Evolutionary conservation across 140 eudicot species (phyloP).

Genomic region (Erigeron philadelphicus): DNA sequence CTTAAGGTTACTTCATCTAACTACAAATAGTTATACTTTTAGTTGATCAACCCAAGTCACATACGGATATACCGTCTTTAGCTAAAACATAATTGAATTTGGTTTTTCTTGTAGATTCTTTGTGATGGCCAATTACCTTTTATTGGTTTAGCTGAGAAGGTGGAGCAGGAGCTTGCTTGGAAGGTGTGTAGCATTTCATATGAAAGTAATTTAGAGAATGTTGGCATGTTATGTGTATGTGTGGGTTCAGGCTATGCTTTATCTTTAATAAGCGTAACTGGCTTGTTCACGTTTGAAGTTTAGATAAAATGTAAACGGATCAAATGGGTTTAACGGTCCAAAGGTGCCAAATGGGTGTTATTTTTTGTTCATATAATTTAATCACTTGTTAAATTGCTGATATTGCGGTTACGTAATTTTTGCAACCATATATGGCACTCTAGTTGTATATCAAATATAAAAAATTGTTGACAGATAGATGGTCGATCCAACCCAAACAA

Average conservation of each 20-base stretch:
- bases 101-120: conserved; percentile 52
- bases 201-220: background rate
- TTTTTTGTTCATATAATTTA: background rate
- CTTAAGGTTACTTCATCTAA: conserved; percentile 51
- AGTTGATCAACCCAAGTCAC: background rate
- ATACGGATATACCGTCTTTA: background rate
- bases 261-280: background rate
- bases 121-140: conserved; percentile 89
- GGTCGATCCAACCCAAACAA: background rate
- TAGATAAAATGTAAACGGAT: background rate
- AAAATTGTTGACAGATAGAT: background rate
- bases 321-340: background rate
- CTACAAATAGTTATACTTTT: background rate
- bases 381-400: background rate
- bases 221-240: background rate
- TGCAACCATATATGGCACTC: background rate
- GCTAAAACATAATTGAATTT: conserved; percentile 13
- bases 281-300: background rate
- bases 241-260: background rate
- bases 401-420: background rate
- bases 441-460: background rate
- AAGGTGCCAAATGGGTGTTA: background rate
- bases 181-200: conserved; percentile 50
- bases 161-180: conserved; percentile 94
- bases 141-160: conserved; percentile 80